Evolutionary conservation across 176 grass and related monocot genomes (phyloP).

Genomic region (Bolboschoenus planiculmis): DNA sequence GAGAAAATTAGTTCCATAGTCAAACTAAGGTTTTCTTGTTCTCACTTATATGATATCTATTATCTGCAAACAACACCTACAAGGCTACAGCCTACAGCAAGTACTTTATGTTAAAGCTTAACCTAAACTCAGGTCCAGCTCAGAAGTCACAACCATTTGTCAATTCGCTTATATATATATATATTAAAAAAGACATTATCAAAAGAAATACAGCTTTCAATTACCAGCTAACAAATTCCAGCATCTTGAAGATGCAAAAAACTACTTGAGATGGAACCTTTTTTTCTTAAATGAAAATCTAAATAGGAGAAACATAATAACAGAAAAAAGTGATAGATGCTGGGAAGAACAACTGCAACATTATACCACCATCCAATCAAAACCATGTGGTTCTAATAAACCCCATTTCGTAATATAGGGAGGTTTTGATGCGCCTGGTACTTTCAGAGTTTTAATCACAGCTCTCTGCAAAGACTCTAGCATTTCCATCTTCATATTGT

Average conservation of each 20-base stretch:
- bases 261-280: neutral
- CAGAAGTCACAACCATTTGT: neutral
- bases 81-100: neutral
- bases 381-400: neutral
- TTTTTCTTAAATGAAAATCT: neutral
- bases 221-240: neutral
- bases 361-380: neutral
- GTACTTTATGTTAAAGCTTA: neutral
- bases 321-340: neutral
- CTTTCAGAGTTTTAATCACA: neutral
- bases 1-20: neutral
- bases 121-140: neutral
- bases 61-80: neutral
- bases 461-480: neutral
- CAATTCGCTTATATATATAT: neutral
- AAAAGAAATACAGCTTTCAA: neutral
- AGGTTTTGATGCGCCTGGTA: neutral
- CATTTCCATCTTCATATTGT: neutral
- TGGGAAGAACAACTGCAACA: neutral
- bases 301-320: neutral
- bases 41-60: neutral
- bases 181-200: neutral
- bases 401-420: neutral
- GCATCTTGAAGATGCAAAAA: neutral
- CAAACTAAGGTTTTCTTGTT: neutral